Percentiles rank a stretch among this genome's conserved stretches.
Conservation (phyloP, 768 basidiomycete genomes). For the Hemileccinum impolitum region DNA sequence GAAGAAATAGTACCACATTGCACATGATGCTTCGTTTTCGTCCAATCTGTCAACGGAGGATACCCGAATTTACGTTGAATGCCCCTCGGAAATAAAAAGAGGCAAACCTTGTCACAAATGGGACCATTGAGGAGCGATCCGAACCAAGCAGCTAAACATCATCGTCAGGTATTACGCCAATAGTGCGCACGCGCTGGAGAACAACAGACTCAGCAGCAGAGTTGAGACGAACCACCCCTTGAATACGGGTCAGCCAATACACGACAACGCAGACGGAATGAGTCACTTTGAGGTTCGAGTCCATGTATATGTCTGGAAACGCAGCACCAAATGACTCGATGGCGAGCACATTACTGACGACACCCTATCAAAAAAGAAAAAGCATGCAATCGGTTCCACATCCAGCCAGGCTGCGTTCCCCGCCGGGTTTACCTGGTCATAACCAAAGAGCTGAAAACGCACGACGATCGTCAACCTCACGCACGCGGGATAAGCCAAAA, state of each 20-base stretch:
- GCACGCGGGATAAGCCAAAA: not conserved
- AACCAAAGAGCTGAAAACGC: conserved; percentile 28
- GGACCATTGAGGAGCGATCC: conserved; percentile 31
- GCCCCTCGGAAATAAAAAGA: not conserved
- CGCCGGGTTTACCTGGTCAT: conserved; percentile 23
- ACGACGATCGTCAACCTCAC: not conserved
- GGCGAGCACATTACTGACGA: conserved; percentile 31
- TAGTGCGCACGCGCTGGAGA: not conserved
- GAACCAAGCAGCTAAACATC: conserved; percentile 28
- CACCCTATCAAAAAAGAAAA: conserved; percentile 19
- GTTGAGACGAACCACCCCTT: conserved; percentile 34
- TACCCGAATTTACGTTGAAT: not conserved
- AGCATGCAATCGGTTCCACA: not conserved
- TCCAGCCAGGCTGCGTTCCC: not conserved
- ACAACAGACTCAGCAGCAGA: conserved; percentile 23
- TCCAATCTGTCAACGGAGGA: conserved; percentile 18
- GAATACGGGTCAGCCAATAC: not conserved
- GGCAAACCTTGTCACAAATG: conserved; percentile 28
- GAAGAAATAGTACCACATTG: conserved; percentile 27
- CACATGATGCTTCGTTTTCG: conserved; percentile 27
- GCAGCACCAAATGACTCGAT: conserved; percentile 34
- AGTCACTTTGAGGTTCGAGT: conserved; percentile 24
- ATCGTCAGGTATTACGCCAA: conserved; percentile 5
- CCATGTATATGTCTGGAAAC: conserved; percentile 30
- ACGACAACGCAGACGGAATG: not conserved